These are phyloP conservation scores for Aureobasidium vineae DNA, from an alignment of 2,329 filamentous ascomycete species.

Conservation along the genomic window DNA sequence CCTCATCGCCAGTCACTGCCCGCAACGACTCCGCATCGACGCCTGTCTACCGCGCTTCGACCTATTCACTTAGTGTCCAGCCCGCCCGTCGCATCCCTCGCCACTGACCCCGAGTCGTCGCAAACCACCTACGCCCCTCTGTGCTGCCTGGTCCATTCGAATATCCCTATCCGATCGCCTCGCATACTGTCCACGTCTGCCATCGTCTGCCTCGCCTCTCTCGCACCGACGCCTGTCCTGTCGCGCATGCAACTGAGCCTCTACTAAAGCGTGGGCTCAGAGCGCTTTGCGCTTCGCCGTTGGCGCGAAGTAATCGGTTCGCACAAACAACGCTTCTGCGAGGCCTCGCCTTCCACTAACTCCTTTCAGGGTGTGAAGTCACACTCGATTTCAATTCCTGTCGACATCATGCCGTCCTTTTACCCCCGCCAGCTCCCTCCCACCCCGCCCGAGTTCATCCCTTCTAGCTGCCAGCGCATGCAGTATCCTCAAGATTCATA, in stretches of 20 bases:
- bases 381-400: constrained; percentile 40
- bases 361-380: constrained; percentile 36
- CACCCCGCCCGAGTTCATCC: constrained; percentile 51
- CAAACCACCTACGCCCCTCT: constrained; percentile 15
- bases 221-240: constrained; percentile 1
- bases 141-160: constrained; percentile 5
- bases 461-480: constrained; percentile 46
- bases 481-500: constrained; percentile 49
- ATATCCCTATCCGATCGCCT: constrained; percentile 2
- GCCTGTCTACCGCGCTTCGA: constrained; percentile 31
- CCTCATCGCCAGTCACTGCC: background rate
- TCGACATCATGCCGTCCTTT: constrained; percentile 52
- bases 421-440: constrained; percentile 49
- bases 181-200: background rate
- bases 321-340: background rate
- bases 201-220: background rate
- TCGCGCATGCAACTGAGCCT: constrained; percentile 28
- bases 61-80: constrained; percentile 39
- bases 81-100: constrained; percentile 27
- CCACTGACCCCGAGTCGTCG: constrained; percentile 13
- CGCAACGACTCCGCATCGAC: background rate
- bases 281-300: constrained; percentile 28
- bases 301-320: constrained; percentile 29
- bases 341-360: constrained; percentile 7
- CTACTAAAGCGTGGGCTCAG: constrained; percentile 27